Conservation (phyloP, 176 grass and related monocot species). For the Aegilops sharonensis region DNA sequence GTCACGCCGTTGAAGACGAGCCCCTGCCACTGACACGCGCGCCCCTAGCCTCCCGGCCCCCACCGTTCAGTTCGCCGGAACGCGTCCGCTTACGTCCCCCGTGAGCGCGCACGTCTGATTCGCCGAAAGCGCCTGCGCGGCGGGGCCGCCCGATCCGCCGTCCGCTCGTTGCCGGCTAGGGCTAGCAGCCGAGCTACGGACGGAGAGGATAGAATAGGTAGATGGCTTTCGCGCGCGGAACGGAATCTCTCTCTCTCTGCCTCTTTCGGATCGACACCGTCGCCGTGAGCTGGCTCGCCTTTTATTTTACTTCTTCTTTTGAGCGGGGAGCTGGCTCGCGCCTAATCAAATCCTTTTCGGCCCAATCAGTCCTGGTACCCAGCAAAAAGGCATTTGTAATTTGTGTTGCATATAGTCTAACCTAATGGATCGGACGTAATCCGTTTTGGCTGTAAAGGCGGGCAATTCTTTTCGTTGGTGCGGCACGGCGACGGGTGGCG, state of each 20-base stretch:
- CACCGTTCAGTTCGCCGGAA: neutral
- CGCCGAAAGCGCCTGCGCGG: neutral
- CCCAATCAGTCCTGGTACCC: neutral
- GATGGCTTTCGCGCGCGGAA: neutral
- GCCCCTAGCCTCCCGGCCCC: neutral
- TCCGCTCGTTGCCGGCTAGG: neutral
- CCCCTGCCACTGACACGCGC: neutral
- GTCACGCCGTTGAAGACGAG: accelerated
- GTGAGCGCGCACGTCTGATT: neutral
- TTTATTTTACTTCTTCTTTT: too few species aligned
- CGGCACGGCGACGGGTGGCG: too few species aligned
- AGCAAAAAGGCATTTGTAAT: neutral
- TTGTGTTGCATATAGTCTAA: neutral
- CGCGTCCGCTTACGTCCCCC: neutral
- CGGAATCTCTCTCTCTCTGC: too few species aligned
- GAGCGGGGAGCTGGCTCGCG: neutral
- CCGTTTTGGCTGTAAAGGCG: neutral
- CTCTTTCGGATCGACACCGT: neutral
- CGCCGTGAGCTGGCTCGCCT: neutral
- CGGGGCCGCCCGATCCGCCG: neutral
- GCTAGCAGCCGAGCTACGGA: neutral
- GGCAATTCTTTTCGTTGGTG: neutral
- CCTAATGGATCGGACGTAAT: neutral
- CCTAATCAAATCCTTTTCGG: neutral
- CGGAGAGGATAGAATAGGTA: neutral